Base-by-base conservation (phyloP, 805 yeast genomes). In the Lipomyces kockii region DNA sequence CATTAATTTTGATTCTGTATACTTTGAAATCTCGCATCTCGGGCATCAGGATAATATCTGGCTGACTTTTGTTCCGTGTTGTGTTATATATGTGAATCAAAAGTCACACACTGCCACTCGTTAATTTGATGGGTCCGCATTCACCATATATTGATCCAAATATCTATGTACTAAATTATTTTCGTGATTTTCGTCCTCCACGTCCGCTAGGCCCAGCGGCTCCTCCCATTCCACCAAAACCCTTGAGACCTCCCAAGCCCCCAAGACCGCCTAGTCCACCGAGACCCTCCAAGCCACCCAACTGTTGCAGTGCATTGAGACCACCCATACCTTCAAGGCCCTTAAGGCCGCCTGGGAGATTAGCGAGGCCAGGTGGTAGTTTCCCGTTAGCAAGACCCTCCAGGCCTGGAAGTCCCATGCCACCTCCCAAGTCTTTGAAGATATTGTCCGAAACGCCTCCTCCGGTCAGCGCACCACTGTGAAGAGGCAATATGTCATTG, bases 401-500 rank as follows among this genome's bases (percentile, higher is more conserved):
- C 78, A 75, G 72, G 27, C 64, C 65, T 5, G 72, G 69, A 65
- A 73, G 55, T 32, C 56, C 69, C 4, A 56, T 70, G 20, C 62
- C 68, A 5, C 76, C 73, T 2, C 60, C 62, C 60, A 71, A 32
- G 32, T 65, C 73, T 51, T 71, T 65, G 57, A 71, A 71, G 68
- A 75, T 71, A 59, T 78, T 76, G 43, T 78, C 91, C 1, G 92
- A 87, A 83, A 88, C 87, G 61, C 97, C 97, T 74, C 90, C 92
- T 37, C 90, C 93, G 83, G 91, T 84, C 56, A 93, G 83, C 57
- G 89, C 87, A 22, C 89, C 87, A 63, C 96, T 89, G 74, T 89
- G 92, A 37, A 92, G 83, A n/a, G 99, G 99, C 14, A 93, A 91
- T 57, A 94, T 87, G 1, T 88, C 85, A 78, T 90, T 91, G 91